Percentiles rank a stretch among this genome's conserved stretches.
phyloP scores from a whole-genome alignment of 192 early-diverging fungal species.

The Linnemannia exigua region DNA sequence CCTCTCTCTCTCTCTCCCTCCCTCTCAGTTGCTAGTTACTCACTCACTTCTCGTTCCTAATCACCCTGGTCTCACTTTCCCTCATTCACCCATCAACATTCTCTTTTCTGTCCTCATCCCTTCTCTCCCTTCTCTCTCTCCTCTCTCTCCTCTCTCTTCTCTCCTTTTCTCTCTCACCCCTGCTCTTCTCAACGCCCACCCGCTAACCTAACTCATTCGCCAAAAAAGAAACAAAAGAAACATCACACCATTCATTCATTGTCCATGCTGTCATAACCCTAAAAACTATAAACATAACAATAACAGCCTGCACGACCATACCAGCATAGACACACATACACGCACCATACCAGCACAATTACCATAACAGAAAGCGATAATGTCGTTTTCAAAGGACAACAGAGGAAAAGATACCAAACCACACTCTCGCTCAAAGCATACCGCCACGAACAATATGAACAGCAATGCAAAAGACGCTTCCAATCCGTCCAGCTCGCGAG shows the following conservation, averaged over 20 bases:
- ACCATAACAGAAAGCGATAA: neutral
- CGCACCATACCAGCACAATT: neutral
- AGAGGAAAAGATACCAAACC: neutral
- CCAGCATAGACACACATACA: neutral
- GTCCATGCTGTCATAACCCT: neutral
- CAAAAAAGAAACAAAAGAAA: neutral
- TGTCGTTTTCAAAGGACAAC: neutral
- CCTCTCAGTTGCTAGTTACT: too few species aligned
- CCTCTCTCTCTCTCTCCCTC: neutral
- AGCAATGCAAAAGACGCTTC: neutral
- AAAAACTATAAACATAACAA: neutral
- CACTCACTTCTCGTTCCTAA: neutral
- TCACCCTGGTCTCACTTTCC: neutral
- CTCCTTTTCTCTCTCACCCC: too few species aligned
- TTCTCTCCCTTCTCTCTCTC: neutral
- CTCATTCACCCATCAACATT: neutral
- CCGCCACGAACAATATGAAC: neutral
- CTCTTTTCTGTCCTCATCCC: too few species aligned
- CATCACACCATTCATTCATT: neutral
- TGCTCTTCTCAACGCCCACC: neutral
- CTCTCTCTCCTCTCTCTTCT: neutral
- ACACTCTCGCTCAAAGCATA: neutral
- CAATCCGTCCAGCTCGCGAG: neutral
- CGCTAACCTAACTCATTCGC: neutral
- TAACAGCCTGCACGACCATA: neutral